Conservation (phyloP, 805 yeast species). For the Ogataea nitratoaversa region DNA sequence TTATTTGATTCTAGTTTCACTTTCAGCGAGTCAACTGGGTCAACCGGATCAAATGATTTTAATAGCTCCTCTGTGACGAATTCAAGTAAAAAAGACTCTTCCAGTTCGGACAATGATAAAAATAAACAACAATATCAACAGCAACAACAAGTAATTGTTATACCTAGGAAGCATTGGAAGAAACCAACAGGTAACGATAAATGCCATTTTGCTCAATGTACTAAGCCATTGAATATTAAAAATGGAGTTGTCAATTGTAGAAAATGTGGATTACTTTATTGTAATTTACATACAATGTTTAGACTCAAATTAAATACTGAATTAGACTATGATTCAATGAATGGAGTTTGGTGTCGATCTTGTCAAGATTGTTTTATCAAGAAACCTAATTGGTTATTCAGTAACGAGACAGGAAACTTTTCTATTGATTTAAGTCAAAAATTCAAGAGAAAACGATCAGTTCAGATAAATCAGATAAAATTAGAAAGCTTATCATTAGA, state of each 20-base stretch:
- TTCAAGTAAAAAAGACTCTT: neutral
- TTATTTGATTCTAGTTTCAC: slow-evolving; percentile 40
- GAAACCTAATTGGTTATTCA: slow-evolving; percentile 46
- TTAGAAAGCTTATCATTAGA: slow-evolving; percentile 56
- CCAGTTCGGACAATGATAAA: neutral
- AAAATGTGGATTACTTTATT: slow-evolving; percentile 69
- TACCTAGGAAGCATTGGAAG: slow-evolving; percentile 54
- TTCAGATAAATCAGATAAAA: slow-evolving; percentile 42
- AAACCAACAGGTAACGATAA: slow-evolving; percentile 39
- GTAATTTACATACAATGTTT: slow-evolving; percentile 58
- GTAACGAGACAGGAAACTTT: neutral
- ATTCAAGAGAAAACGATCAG: slow-evolving; percentile 40
- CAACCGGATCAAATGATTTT: neutral
- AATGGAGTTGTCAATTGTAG: slow-evolving; percentile 67
- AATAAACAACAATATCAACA: slow-evolving; percentile 3
- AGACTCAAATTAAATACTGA: slow-evolving; percentile 45
- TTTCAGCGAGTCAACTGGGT: slow-evolving; percentile 7
- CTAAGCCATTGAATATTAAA: slow-evolving; percentile 40
- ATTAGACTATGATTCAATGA: slow-evolving; percentile 41
- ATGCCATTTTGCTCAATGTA: slow-evolving; percentile 42
- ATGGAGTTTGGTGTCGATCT: slow-evolving; percentile 67
- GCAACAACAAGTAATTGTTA: slow-evolving; percentile 1
- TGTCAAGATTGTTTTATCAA: slow-evolving; percentile 57
- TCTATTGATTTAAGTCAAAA: slow-evolving; percentile 44
- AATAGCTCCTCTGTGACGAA: no score